Evolutionary conservation across 1,284 basidiomycete genomes (phyloP).

Genomic region (Pyrrhoderma lamaoense): DNA sequence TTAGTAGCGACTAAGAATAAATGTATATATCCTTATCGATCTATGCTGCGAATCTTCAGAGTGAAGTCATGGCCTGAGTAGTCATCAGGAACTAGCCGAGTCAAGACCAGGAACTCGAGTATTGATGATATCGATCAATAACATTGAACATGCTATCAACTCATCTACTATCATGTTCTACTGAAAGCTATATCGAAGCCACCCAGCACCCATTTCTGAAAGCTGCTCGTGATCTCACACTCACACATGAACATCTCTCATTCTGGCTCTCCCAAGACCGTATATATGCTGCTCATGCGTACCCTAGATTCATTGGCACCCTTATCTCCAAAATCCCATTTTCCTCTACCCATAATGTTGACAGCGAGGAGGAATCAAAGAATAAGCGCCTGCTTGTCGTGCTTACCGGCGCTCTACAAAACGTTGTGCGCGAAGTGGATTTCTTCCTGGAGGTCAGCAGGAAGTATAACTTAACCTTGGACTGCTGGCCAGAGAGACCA

Average conservation of each 20-base stretch:
- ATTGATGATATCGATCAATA: no score
- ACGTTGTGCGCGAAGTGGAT: constrained; percentile 50
- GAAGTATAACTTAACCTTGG: constrained; percentile 38
- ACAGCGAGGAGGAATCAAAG: constrained; percentile 29
- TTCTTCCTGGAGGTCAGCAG: constrained; percentile 53
- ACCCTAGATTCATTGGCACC: constrained; percentile 53
- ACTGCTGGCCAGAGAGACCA: constrained; percentile 47
- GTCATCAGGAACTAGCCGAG: no score
- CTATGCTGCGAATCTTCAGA: no score
- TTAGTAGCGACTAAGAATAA: no score
- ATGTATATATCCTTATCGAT: no score
- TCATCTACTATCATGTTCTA: no score
- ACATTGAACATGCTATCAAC: no score
- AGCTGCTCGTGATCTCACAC: constrained; percentile 42
- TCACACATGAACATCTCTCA: constrained; percentile 40
- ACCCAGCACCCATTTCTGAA: constrained; percentile 50
- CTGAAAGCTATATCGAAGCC: constrained; percentile 34
- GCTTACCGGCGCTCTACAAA: constrained; percentile 45
- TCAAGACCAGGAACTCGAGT: no score
- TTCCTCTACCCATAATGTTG: constrained; percentile 28
- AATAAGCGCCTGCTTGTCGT: constrained; percentile 42
- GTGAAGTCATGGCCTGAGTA: no score
- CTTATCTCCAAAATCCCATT: constrained; percentile 50
- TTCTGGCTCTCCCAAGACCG: constrained; percentile 61
- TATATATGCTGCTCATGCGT: constrained; percentile 61